Percentiles rank a stretch among this genome's conserved stretches.
Conservation (phyloP, 208 protist genomes). For the Trypanosoma avium region DNA sequence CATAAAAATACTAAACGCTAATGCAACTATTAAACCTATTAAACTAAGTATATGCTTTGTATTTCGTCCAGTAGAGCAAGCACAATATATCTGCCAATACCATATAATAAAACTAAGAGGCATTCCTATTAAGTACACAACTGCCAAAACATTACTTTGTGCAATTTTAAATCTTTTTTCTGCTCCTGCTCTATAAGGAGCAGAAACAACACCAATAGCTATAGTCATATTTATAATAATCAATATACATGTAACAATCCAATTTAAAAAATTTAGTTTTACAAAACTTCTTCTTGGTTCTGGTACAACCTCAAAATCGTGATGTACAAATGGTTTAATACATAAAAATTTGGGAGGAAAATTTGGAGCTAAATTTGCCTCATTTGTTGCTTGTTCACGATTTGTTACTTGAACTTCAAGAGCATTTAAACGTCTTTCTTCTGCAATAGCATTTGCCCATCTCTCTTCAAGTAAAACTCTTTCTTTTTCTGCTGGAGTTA, state of each 20-base stretch:
- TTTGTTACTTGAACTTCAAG: slow-evolving; percentile 35
- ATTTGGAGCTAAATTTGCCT: slow-evolving; percentile 40
- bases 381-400: slow-evolving; percentile 21
- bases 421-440: slow-evolving; percentile 63
- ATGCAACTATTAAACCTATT: slow-evolving; percentile 50
- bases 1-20: slow-evolving; percentile 53
- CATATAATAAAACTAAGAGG: slow-evolving; percentile 70
- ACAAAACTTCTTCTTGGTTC: slow-evolving; percentile 44
- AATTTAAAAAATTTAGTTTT: slow-evolving; percentile 61
- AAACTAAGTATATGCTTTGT: slow-evolving; percentile 54
- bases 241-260: slow-evolving; percentile 60
- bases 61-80: slow-evolving; percentile 46
- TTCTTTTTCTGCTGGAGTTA: slow-evolving; percentile 46
- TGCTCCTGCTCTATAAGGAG: slow-evolving; percentile 19
- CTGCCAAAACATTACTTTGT: slow-evolving; percentile 42
- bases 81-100: slow-evolving; percentile 65
- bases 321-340: slow-evolving; percentile 66
- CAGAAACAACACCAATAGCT: slow-evolving; percentile 40
- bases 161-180: slow-evolving; percentile 39
- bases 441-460: slow-evolving; percentile 64
- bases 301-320: slow-evolving; percentile 50
- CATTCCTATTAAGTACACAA: slow-evolving; percentile 57
- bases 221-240: slow-evolving; percentile 53
- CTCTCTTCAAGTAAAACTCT: slow-evolving; percentile 43
- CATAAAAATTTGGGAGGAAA: slow-evolving; percentile 77